Evolutionary conservation across 345 rosid genomes (phyloP).

Genomic region (Aethionema arabicum): DNA sequence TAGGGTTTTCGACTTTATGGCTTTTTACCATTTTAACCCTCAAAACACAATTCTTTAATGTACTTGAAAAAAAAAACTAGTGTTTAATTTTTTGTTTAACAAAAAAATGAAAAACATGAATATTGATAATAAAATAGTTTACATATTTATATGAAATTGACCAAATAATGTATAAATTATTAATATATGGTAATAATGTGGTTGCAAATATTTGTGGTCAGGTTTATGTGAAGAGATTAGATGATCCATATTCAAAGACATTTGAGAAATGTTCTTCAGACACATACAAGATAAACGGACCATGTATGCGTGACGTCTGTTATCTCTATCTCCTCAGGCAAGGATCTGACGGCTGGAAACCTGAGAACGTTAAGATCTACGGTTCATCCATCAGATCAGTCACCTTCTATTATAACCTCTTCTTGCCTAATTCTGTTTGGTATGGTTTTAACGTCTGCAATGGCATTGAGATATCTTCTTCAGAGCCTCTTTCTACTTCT

Average conservation of each 20-base stretch:
- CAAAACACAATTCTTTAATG: no score
- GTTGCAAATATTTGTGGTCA: constrained; percentile 3
- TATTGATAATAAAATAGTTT: no score
- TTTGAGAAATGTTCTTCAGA: constrained; percentile 65
- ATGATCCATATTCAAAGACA: constrained; percentile 47
- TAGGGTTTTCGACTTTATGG: no score
- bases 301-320: constrained; percentile 57
- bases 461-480: constrained; percentile 29
- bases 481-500: constrained; percentile 4
- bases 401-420: constrained; percentile 51
- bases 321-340: constrained; percentile 56
- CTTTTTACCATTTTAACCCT: no score
- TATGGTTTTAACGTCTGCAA: constrained; percentile 52
- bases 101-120: no score
- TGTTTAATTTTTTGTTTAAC: no score
- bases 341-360: constrained; percentile 74
- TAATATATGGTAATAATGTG: no score
- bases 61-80: no score
- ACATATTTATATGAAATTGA: no score
- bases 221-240: constrained; percentile 57
- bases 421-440: constrained; percentile 59
- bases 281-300: constrained; percentile 56
- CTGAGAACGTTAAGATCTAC: constrained; percentile 49
- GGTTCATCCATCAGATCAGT: constrained; percentile 44
- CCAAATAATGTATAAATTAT: no score